phyloP scores from a whole-genome alignment of 331 rosid genomes.

The Malus hybrid region DNA sequence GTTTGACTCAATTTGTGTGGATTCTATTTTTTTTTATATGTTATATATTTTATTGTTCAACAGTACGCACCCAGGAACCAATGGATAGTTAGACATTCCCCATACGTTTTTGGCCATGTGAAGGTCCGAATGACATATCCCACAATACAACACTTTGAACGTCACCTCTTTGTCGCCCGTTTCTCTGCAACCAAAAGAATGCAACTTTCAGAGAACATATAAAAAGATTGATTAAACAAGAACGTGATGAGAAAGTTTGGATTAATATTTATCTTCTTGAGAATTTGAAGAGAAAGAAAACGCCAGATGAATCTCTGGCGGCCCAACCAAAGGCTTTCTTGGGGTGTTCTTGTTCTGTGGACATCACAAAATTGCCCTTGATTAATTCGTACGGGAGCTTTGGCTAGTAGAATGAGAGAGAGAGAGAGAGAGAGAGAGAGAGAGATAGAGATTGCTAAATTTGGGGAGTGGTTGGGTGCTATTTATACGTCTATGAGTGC shows the following conservation, averaged over 20 bases:
- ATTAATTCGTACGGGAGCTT: neutral
- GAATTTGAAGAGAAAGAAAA: constrained; percentile 41
- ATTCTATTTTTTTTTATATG: too few species aligned
- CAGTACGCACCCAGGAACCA: too few species aligned
- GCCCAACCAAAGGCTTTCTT: constrained; percentile 42
- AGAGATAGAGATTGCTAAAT: too few species aligned
- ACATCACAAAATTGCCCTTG: constrained; percentile 1
- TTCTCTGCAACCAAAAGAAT: constrained; percentile 20
- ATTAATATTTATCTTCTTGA: constrained; percentile 24
- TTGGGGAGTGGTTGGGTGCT: too few species aligned
- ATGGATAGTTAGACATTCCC: too few species aligned
- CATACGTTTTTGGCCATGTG: constrained; percentile 18
- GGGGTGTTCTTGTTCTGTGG: constrained; percentile 32
- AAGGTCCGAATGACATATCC: constrained; percentile 60
- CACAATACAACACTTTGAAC: constrained; percentile 52
- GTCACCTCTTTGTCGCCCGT: constrained; percentile 49
- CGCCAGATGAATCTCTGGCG: constrained; percentile 39
- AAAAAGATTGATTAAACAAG: neutral
- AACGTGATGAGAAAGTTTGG: neutral
- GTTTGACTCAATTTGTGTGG: too few species aligned
- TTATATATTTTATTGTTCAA: too few species aligned
- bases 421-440: neutral
- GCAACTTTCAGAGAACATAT: neutral
- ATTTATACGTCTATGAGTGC: too few species aligned
- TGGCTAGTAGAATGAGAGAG: too few species aligned